Evolutionary conservation across 139 green algal genomes (phyloP).

Genomic region (Ettlia oleoabundans): DNA sequence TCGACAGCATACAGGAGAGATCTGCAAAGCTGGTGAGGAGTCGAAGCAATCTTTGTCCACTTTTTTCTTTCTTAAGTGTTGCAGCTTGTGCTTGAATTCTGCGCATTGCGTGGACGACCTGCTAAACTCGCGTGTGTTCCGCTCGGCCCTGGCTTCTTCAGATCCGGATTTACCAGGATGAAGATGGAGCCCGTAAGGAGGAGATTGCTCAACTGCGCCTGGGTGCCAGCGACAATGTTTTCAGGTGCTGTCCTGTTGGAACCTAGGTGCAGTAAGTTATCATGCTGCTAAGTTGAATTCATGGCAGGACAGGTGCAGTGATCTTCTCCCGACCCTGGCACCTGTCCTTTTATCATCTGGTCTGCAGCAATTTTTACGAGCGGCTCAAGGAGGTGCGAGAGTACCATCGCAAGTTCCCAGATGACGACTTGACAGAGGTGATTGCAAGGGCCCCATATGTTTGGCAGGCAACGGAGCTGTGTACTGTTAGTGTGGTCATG

Average conservation of each 20-base stretch:
- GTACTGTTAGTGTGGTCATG: not conserved
- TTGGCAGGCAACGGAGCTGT: not conserved
- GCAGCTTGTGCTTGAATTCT: not conserved
- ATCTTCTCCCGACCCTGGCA: too few relatives aligned
- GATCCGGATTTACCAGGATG: constrained; percentile 89
- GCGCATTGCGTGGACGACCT: too few relatives aligned
- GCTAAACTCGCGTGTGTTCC: too few relatives aligned
- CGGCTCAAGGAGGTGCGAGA: constrained; percentile 90
- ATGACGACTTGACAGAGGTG: constrained; percentile 75
- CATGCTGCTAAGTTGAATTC: too few relatives aligned
- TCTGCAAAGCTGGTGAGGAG: constrained; percentile 79
- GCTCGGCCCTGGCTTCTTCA: too few relatives aligned
- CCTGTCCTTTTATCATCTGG: too few relatives aligned
- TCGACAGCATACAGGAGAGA: constrained; percentile 83
- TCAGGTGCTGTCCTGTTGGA: too few relatives aligned
- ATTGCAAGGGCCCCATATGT: not conserved
- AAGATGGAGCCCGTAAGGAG: constrained; percentile 80
- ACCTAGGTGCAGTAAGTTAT: too few relatives aligned
- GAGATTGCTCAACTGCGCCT: constrained; percentile 88
- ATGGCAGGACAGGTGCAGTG: too few relatives aligned
- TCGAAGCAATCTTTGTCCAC: not conserved
- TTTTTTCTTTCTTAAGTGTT: not conserved
- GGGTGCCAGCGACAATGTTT: constrained; percentile 49
- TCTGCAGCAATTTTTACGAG: constrained; percentile 88
- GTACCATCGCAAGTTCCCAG: constrained; percentile 81